Base-by-base conservation (phyloP, 1,139 yeast genomes). In the Debaryomycetaceae sp. region DNA sequence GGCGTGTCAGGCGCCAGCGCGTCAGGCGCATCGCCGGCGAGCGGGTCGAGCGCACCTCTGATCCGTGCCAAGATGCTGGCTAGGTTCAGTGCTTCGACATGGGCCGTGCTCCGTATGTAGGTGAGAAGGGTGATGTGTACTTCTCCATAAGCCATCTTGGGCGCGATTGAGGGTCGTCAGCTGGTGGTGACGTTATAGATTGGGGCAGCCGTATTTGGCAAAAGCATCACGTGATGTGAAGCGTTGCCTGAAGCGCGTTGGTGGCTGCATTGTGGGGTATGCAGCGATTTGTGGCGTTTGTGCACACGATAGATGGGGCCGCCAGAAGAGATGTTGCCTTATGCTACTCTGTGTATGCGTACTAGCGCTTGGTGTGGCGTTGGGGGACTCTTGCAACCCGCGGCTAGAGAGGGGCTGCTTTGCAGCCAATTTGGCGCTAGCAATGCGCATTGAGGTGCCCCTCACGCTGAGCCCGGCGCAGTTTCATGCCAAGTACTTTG, bases 311-410 rank as follows among this genome's bases (percentile, higher is more conserved):
- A n/a, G n/a, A n/a, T n/a, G n/a, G n/a, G n/a, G n/a, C n/a, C n/a
- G n/a, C n/a, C n/a, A n/a, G n/a, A n/a, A n/a, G n/a, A n/a, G n/a
- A n/a, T n/a, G n/a, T n/a, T n/a, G n/a, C n/a, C n/a, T n/a, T n/a
- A n/a, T n/a, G n/a, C n/a, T n/a, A n/a, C n/a, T n/a, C n/a, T n/a
- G n/a, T 19, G 21, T 19, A 19, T 9, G 10, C 11, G 21, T 19
- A 19, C 9, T 19, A 19, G 10, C 11, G 10, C 11, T 19, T 19
- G 21, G 10, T 10, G 21, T 19, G 11, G 21, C 21, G 21, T 19
- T 19, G 21, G 21, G 10, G 21, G 10, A 5, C 8, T 34, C 34
- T 8, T 58, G 64, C 33, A 56, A 58, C 39, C 64, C 64, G 3
- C 25, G 37, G 4, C 23, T 17, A 4, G 58, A 57, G 24, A 7